These are phyloP conservation scores for Aspergillus asperescens DNA, from an alignment of 495 filamentous ascomycete genomes.

Conservation along the genomic window DNA sequence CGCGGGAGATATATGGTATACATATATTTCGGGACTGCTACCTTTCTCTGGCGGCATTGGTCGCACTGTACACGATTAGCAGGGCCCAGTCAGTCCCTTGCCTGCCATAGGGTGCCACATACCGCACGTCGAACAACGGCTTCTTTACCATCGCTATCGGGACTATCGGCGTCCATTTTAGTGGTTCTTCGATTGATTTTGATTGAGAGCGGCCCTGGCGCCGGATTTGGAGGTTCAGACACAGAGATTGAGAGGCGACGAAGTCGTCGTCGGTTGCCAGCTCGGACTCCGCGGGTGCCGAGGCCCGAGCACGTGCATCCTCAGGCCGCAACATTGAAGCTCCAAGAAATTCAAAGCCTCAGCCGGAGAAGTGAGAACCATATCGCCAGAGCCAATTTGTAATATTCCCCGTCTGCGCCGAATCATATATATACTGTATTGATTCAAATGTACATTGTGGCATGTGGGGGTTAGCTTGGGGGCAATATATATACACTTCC, in stretches of 20 bases:
- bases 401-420: too few relatives aligned
- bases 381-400: too few relatives aligned
- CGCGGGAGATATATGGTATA: not conserved
- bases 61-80: conserved; percentile 36
- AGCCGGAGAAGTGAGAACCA: too few relatives aligned
- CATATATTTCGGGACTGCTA: conserved; percentile 12
- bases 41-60: conserved; percentile 49
- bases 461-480: too few relatives aligned
- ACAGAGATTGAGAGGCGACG: not conserved
- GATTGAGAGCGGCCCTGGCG: not conserved
- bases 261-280: not conserved
- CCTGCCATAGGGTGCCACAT: conserved; percentile 12
- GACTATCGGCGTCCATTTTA: conserved; percentile 34
- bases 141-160: conserved; percentile 29
- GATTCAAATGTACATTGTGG: too few relatives aligned
- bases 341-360: too few relatives aligned
- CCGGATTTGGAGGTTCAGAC: not conserved
- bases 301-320: not conserved
- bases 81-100: not conserved
- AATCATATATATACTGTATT: too few relatives aligned
- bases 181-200: not conserved
- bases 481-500: too few relatives aligned
- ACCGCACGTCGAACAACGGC: conserved; percentile 29
- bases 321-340: not conserved
- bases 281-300: conserved; percentile 21